Percentiles rank a stretch among this genome's conserved stretches.
Evolutionary conservation across 2,329 filamentous ascomycete genomes (phyloP).

Genomic region (Exophiala lecanii-corni): DNA sequence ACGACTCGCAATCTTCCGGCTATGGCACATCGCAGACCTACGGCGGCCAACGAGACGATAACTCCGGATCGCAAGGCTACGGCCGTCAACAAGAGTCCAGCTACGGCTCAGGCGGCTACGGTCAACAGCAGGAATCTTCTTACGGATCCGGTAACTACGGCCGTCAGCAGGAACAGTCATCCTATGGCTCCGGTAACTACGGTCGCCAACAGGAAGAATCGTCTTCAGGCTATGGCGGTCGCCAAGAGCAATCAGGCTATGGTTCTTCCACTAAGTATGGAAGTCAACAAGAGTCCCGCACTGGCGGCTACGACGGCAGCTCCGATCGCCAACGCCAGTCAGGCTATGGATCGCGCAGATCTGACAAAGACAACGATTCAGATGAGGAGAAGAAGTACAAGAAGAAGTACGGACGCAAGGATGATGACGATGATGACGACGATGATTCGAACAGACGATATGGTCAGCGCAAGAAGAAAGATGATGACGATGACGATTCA

Average conservation of each 20-base stretch:
- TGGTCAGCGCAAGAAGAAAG: conserved; percentile 5
- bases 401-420: conserved; percentile 1
- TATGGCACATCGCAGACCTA: conserved; percentile 1
- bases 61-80: conserved; percentile 6
- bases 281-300: conserved; percentile 1
- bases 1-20: background rate
- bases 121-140: conserved; percentile 7
- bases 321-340: background rate
- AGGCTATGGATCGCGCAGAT: background rate
- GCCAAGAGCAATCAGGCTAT: conserved; percentile 6
- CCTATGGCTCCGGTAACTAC: conserved; percentile 1
- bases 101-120: conserved; percentile 10
- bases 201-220: background rate
- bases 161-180: conserved; percentile 7
- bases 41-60: conserved; percentile 6
- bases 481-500: conserved; percentile 3
- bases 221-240: conserved; percentile 5
- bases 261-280: conserved; percentile 10
- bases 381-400: conserved; percentile 1
- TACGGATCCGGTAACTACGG: conserved; percentile 11
- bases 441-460: background rate
- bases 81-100: conserved; percentile 10
- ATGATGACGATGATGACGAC: background rate
- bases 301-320: conserved; percentile 1
- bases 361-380: background rate